Conservation (phyloP, 768 basidiomycete genomes). For the Tephrocybe rancida region DNA sequence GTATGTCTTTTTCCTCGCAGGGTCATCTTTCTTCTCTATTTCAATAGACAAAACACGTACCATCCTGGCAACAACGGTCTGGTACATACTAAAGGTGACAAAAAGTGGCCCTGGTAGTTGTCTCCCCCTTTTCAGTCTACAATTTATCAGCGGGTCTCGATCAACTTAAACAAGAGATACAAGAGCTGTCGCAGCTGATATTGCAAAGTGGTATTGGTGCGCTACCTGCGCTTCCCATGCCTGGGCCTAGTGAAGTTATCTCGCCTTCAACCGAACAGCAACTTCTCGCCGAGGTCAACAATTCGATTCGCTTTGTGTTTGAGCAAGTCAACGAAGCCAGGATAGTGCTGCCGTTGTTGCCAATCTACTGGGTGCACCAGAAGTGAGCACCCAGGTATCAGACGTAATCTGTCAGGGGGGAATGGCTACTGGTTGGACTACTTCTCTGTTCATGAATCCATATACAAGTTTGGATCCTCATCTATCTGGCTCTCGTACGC, state of each 20-base stretch:
- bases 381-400: too few relatives aligned
- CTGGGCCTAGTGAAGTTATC: constrained; percentile 13
- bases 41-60: constrained; percentile 60
- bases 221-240: constrained; percentile 47
- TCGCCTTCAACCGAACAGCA: constrained; percentile 47
- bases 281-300: constrained; percentile 42
- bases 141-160: constrained; percentile 43
- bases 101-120: too few relatives aligned
- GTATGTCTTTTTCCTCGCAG: constrained; percentile 41
- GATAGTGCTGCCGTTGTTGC: constrained; percentile 59
- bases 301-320: constrained; percentile 46
- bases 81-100: constrained; percentile 56
- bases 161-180: constrained; percentile 51
- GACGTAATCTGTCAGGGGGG: too few relatives aligned
- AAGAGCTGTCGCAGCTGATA: constrained; percentile 48
- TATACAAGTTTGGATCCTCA: too few relatives aligned
- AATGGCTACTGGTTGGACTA: too few relatives aligned
- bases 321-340: constrained; percentile 53
- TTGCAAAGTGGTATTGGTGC: constrained; percentile 65
- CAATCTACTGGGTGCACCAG: too few relatives aligned
- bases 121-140: background rate
- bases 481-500: too few relatives aligned
- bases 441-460: too few relatives aligned
- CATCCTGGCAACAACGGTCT: constrained; percentile 55
- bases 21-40: background rate